Evolutionary conservation across 441 rosid species (phyloP), one percentile per base, ranked within the genome.

Genomic region (Daphne laureola): DNA sequence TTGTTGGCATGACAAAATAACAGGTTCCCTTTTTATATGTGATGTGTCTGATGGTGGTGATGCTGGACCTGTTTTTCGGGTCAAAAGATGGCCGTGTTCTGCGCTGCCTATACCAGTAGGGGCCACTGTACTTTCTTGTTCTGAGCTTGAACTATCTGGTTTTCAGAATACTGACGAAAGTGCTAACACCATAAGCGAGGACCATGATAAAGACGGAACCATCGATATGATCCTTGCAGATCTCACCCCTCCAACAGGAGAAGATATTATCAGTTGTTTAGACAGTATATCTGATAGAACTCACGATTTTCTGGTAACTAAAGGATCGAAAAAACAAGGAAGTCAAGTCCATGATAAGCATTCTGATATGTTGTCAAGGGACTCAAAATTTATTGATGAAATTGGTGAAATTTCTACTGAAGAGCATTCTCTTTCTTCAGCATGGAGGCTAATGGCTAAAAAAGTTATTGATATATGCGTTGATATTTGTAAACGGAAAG

Each of bases 1-100:
- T 51, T 94, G 91, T 74, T 94, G 99, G 99, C 99, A 94, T 74
- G 99, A 94, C 72, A 90, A 79, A 66, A 71, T 84, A 69, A 94
- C 97, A 8, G 88, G 95, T 60, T 94, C 99, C 8, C 72, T 94
- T 59, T 86, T 94, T 57, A 60, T 78, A 35, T 81, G 93, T 68
- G 93, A 94, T 67, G 87, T 94, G 62, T 78, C 65, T 54, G 96
- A 90, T 68, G 97, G 96, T 38, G 87, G 94, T 71, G 80, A 81
- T 64, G 73, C 77, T 67, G 97, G 97, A 66, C 97, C 99, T 71
- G 62, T 86, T 73, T 94, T 94, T 72, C 90, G 71, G 76, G 74
- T 90, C 67, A 76, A 77, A 67, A 81, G 99, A 77, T 76, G 77
- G 65, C 66, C 99, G 38, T 94, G 99, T 81, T 87, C 87, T 12